A percentile compares a stretch with the other conserved stretches of the same genome.
phyloP scores from a whole-genome alignment of 441 rosid genomes.

The Flueggea neowawraea region DNA sequence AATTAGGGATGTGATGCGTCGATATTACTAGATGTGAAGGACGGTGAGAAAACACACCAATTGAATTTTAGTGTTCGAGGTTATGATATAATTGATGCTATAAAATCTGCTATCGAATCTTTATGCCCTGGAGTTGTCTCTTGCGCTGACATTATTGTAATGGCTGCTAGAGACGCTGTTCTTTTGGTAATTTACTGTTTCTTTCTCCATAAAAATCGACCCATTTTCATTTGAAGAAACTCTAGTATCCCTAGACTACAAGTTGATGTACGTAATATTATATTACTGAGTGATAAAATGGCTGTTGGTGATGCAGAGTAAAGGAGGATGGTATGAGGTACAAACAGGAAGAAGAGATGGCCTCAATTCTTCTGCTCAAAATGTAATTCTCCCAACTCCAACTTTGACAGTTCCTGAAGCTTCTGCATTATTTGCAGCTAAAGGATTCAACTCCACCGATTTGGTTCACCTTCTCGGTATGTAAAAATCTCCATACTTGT shows the following conservation, averaged over 20 bases:
- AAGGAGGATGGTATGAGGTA: slow-evolving; percentile 44
- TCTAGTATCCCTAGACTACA: not conserved
- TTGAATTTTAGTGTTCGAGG: slow-evolving; percentile 58
- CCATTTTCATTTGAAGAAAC: too few relatives aligned
- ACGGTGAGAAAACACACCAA: slow-evolving; percentile 43
- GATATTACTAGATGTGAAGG: slow-evolving; percentile 38
- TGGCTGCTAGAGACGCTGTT: slow-evolving; percentile 63
- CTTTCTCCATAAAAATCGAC: not conserved
- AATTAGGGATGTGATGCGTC: slow-evolving; percentile 71
- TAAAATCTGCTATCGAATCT: slow-evolving; percentile 34
- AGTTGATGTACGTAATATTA: too few relatives aligned
- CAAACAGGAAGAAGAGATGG: slow-evolving; percentile 58
- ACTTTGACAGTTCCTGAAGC: slow-evolving; percentile 26
- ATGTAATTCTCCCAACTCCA: slow-evolving; percentile 48
- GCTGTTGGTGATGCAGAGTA: slow-evolving; percentile 14
- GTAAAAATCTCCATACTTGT: not conserved
- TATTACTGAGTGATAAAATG: not conserved
- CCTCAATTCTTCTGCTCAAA: slow-evolving; percentile 13
- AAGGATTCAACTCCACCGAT: slow-evolving; percentile 25
- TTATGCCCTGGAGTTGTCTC: slow-evolving; percentile 42
- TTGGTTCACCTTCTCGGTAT: slow-evolving; percentile 60
- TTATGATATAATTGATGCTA: slow-evolving; percentile 45
- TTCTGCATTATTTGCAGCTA: slow-evolving; percentile 5
- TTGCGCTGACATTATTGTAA: slow-evolving; percentile 64
- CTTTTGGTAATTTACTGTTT: slow-evolving; percentile 21